Evolutionary conservation across 768 basidiomycete genomes (phyloP), one percentile per base, ranked within the genome.

Genomic region (Tricholoma hemisulphureum): DNA sequence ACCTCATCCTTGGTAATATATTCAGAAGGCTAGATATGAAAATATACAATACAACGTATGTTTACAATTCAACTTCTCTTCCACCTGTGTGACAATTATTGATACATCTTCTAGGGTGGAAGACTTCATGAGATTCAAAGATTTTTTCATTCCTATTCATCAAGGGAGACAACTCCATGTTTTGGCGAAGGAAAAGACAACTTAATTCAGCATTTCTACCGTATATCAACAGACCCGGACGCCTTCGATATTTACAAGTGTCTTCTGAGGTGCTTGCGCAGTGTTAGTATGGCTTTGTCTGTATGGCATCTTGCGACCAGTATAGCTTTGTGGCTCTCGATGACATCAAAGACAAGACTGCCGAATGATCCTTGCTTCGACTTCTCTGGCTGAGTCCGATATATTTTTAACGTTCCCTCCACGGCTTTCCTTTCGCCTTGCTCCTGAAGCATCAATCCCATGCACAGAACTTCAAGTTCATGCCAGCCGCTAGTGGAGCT

Each of bases 301-400:
- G n/a, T n/a, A n/a, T n/a, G n/a, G n/a, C n/a, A n/a, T n/a, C n/a
- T n/a, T n/a, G n/a, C n/a, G n/a, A n/a, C n/a, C n/a, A n/a, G 67
- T 79, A 66, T 82, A 83, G 55, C 73, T 77, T 9, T 14, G 34
- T 34, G n/a, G n/a, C n/a, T 14, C 50, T 83, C 77, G 26, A 77
- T 61, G 55, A 78, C 66, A 48, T 74, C 66, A 50, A 83, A 82
- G 37, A 83, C 81, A 3, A 78, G 81, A 6, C 82, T 83, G 24
- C 82, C 82, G 60, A 83, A 83, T 6, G 80, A 81, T 50, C 78
- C 77, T n/a, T n/a, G n/a, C n/a, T n/a, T n/a, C n/a, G n/a, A n/a
- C n/a, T n/a, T n/a, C n/a, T n/a, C n/a, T n/a, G n/a, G n/a, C n/a
- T n/a, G n/a, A n/a, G n/a, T n/a, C n/a, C n/a, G n/a, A n/a, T n/a